phyloP scores from a whole-genome alignment of 805 yeast species.

The Saccharomyces cerevisiae region DNA sequence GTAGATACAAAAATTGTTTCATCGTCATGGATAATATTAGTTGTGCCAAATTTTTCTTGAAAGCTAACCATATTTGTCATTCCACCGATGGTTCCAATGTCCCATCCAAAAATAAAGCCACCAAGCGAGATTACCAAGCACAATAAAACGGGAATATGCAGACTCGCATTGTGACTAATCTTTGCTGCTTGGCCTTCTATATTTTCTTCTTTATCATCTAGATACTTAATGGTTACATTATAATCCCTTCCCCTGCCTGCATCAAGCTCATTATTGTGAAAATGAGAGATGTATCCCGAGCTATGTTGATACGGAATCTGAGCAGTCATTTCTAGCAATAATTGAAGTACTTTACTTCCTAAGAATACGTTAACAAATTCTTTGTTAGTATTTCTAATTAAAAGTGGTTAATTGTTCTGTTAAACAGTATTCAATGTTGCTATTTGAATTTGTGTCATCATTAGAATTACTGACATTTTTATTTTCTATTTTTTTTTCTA shows the following conservation, averaged over 20 bases:
- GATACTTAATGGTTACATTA: neutral
- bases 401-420: neutral
- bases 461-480: neutral
- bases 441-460: neutral
- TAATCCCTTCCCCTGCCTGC: neutral
- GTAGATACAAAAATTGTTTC: constrained; percentile 27
- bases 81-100: constrained; percentile 71
- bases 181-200: neutral
- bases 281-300: neutral
- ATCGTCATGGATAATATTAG: constrained; percentile 23
- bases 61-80: constrained; percentile 54
- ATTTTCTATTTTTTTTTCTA: neutral
- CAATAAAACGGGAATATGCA: constrained; percentile 18
- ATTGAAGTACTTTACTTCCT: neutral
- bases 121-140: constrained; percentile 59
- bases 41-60: constrained; percentile 42
- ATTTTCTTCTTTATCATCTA: neutral
- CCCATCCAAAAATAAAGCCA: constrained; percentile 69
- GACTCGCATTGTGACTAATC: neutral
- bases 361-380: neutral
- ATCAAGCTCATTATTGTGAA: neutral
- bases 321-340: neutral
- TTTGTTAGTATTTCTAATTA: neutral
- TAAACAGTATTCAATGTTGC: neutral
- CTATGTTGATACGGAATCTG: neutral